Evolutionary conservation across 139 green algal genomes (phyloP).

Genomic region (Volvox africanus): DNA sequence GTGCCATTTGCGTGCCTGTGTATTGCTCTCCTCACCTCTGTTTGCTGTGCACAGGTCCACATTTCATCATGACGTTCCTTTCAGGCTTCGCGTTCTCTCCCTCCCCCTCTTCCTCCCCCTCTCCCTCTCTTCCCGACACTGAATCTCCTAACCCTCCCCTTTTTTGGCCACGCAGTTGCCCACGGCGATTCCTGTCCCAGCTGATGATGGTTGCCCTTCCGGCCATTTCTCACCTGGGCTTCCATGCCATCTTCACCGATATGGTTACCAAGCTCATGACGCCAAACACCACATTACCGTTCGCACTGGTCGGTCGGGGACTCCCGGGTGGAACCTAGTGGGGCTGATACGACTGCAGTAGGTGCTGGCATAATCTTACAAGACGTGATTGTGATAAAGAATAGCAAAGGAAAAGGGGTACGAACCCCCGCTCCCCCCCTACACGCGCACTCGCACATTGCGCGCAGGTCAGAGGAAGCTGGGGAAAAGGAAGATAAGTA

Average conservation of each 20-base stretch:
- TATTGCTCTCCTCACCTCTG: too few species aligned
- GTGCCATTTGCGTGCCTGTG: too few species aligned
- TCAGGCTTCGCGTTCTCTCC: neutral
- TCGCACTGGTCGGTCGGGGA: neutral
- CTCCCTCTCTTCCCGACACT: neutral
- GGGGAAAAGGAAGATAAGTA: too few species aligned
- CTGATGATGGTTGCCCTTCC: slow-evolving; percentile 51
- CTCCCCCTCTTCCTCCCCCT: neutral
- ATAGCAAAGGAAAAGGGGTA: too few species aligned
- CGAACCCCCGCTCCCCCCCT: too few species aligned
- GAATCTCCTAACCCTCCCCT: too few species aligned
- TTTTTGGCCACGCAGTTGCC: slow-evolving; percentile 40
- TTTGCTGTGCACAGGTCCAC: neutral
- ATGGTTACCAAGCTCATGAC: slow-evolving; percentile 49
- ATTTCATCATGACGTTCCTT: neutral
- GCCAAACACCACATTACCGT: slow-evolving; percentile 6
- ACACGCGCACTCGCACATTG: too few species aligned
- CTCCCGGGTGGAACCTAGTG: too few species aligned
- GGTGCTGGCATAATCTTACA: too few species aligned
- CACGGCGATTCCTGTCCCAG: slow-evolving; percentile 55
- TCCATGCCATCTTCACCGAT: slow-evolving; percentile 60
- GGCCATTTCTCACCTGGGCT: slow-evolving; percentile 52
- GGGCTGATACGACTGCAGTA: too few species aligned
- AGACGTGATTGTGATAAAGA: too few species aligned
- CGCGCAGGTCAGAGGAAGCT: too few species aligned